Evolutionary conservation across 371 early-diverging fungal species (phyloP).

Genomic region (Vittaforma corneae): DNA sequence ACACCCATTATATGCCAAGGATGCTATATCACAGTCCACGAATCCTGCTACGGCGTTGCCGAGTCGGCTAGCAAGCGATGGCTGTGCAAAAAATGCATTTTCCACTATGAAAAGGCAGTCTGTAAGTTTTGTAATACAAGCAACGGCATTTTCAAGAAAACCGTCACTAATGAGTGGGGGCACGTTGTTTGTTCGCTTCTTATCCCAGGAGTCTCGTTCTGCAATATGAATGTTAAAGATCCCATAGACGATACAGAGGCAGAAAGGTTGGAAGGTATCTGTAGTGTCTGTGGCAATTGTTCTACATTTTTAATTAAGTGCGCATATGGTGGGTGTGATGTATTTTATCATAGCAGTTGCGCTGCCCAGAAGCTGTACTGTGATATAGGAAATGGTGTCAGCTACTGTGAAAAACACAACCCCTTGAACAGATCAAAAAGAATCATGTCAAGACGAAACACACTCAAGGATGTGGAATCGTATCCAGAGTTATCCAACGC

Average conservation of each 20-base stretch:
- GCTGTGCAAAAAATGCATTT: conserved; percentile 55
- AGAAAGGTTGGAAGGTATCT: conserved; percentile 21
- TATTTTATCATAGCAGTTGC: conserved; percentile 53
- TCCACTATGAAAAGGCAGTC: background rate
- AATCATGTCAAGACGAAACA: conserved; percentile 6
- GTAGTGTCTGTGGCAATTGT: conserved; percentile 37
- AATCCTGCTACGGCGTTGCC: conserved; percentile 57
- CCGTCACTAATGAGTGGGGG: conserved; percentile 46
- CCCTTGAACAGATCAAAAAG: conserved; percentile 29
- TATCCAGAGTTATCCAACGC: background rate
- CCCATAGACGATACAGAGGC: conserved; percentile 49
- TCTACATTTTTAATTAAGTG: conserved; percentile 40
- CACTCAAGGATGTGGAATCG: background rate
- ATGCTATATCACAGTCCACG: conserved; percentile 56
- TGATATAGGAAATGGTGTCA: conserved; percentile 48
- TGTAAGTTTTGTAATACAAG: conserved; percentile 49
- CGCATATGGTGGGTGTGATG: conserved; percentile 46
- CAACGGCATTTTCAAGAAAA: conserved; percentile 52
- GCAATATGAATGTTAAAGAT: conserved; percentile 50
- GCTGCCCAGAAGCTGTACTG: conserved; percentile 48
- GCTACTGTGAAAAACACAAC: conserved; percentile 54
- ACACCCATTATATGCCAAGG: conserved; percentile 52
- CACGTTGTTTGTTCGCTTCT: conserved; percentile 57
- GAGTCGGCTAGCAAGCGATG: conserved; percentile 44
- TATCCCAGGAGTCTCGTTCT: conserved; percentile 44